phyloP scores from a whole-genome alignment of 768 basidiomycete species.

The Amanita rubescens region DNA sequence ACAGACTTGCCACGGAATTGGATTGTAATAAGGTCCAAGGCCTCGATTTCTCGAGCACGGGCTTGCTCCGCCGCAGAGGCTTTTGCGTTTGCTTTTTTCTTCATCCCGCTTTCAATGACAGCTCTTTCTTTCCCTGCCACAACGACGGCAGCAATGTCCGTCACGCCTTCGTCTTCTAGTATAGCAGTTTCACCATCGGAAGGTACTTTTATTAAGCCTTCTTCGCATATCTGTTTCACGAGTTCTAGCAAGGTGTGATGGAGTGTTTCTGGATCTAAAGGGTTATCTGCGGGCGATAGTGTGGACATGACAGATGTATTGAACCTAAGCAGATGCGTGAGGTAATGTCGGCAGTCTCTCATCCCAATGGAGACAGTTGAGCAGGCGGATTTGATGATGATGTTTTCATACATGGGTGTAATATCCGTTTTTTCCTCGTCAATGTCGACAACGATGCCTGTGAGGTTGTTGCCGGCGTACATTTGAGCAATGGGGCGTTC shows the following conservation, averaged over 20 bases:
- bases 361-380: conserved; percentile 59
- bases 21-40: conserved; percentile 72
- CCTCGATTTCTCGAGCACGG: conserved; percentile 75
- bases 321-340: conserved; percentile 62
- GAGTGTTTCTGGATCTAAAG: conserved; percentile 38
- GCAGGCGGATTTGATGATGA: conserved; percentile 47
- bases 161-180: conserved; percentile 76
- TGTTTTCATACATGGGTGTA: conserved; percentile 69
- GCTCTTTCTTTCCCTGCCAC: conserved; percentile 90
- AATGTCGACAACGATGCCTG: conserved; percentile 78
- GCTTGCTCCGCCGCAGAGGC: conserved; percentile 75
- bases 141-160: conserved; percentile 84
- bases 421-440: conserved; percentile 71
- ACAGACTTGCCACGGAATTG: conserved; percentile 65
- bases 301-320: conserved; percentile 58
- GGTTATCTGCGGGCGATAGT: conserved; percentile 46
- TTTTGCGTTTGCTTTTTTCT: conserved; percentile 65
- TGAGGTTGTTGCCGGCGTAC: conserved; percentile 66
- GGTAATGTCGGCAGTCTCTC: conserved; percentile 65
- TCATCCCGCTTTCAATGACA: conserved; percentile 79
- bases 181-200: conserved; percentile 63
- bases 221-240: conserved; percentile 54
- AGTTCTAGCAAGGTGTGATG: conserved; percentile 52
- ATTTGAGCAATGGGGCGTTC: conserved; percentile 82
- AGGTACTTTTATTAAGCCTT: conserved; percentile 64